Percentiles rank a stretch among this genome's conserved stretches.
Evolutionary conservation across 2,329 filamentous ascomycete genomes (phyloP).

Genomic region (Alternaria dauci): DNA sequence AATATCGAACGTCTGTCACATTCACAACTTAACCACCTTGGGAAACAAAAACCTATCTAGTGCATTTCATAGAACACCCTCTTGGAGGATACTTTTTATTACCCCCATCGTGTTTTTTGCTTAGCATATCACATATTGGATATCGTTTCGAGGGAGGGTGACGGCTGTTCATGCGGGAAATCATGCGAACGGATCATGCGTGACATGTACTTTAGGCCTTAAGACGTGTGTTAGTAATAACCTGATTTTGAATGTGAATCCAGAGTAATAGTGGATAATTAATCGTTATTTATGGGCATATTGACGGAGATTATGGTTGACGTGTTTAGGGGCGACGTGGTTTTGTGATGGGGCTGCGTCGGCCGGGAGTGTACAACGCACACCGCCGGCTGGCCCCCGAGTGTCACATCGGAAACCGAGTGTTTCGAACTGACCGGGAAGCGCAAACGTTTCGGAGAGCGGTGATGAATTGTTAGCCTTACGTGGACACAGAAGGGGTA

Average conservation of each 20-base stretch:
- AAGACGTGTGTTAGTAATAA: background rate
- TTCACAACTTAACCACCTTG: background rate
- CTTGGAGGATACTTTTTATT: background rate
- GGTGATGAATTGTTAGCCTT: background rate
- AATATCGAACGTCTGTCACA: background rate
- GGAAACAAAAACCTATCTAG: background rate
- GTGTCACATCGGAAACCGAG: slow-evolving; percentile 2
- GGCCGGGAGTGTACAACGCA: slow-evolving; percentile 1
- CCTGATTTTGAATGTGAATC: background rate
- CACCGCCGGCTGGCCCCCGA: background rate
- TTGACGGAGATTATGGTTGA: background rate
- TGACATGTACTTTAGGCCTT: background rate
- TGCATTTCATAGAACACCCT: background rate
- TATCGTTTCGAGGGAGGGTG: background rate
- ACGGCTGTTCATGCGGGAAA: background rate
- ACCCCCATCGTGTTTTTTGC: background rate
- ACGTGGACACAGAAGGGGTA: background rate
- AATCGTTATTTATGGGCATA: slow-evolving; percentile 1
- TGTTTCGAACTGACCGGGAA: background rate
- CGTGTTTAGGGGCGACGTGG: slow-evolving; percentile 1
- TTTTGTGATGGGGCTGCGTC: slow-evolving; percentile 4
- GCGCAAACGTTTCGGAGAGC: background rate
- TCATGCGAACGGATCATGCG: background rate
- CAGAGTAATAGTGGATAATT: slow-evolving; percentile 5
- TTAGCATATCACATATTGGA: slow-evolving; percentile 1